Evolutionary conservation across 805 yeast genomes (phyloP).

Genomic region (Kurtzmaniella fragi): DNA sequence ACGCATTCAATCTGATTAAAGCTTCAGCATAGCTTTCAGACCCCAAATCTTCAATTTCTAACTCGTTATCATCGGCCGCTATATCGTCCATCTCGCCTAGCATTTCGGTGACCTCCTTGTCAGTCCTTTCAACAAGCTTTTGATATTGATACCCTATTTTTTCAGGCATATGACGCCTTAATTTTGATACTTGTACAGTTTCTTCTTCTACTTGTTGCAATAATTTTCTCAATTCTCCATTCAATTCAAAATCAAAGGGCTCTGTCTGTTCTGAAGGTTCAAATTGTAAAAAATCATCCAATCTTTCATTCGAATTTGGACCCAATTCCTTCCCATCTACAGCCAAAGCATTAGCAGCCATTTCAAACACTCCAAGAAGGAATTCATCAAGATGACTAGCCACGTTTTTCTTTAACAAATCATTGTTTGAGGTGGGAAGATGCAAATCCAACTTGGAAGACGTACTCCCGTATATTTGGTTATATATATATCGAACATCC

Average conservation of each 20-base stretch:
- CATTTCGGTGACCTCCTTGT: conserved; percentile 23
- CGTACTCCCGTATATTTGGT: conserved; percentile 37
- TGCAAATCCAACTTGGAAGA: conserved; percentile 44
- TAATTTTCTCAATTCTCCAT: conserved; percentile 51
- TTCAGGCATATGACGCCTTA: conserved; percentile 51
- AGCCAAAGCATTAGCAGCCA: conserved; percentile 49
- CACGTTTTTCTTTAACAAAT: conserved; percentile 44
- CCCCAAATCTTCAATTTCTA: conserved; percentile 5
- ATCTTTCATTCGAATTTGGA: conserved; percentile 10
- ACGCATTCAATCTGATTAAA: conserved; percentile 23
- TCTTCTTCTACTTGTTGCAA: conserved; percentile 59
- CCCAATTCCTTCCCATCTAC: conserved; percentile 49
- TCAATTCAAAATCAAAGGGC: conserved; percentile 65
- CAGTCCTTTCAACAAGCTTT: conserved; percentile 24
- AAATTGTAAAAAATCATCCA: conserved; percentile 8
- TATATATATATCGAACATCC: conserved; percentile 48
- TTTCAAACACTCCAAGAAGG: conserved; percentile 50
- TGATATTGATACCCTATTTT: conserved; percentile 33
- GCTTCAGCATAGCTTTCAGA: conserved; percentile 22
- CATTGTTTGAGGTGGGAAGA: conserved; percentile 40
- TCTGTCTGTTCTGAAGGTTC: conserved; percentile 43
- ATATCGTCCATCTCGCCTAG: conserved; percentile 15
- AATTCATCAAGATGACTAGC: conserved; percentile 39
- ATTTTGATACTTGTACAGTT: conserved; percentile 50
- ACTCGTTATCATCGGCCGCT: conserved; percentile 8